Base-by-base conservation (phyloP, 768 basidiomycete species). In the Boletus patriciae region DNA sequence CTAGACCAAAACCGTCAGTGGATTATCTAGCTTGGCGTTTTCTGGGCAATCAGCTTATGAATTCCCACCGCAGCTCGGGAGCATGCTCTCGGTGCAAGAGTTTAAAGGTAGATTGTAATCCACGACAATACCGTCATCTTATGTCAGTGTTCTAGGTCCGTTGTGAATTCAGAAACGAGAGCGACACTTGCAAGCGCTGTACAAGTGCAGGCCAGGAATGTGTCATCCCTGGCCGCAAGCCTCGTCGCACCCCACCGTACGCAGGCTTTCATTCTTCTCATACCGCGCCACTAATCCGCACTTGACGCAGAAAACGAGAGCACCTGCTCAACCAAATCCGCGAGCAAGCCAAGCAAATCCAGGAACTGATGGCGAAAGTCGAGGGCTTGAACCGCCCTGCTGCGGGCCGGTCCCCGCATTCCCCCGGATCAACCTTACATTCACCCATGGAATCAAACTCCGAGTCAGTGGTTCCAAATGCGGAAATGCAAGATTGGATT, bases 161-260 rank as follows among this genome's bases (percentile, higher is more conserved):
- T 62, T 92, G 90, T 68, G 89, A 90, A 70, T 87, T 89, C 71
- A 83, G 77, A 67, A 81, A 81, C 15, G 86, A 88, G 48, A 82
- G 78, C 15, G 88, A 91, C 63, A 83, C 83, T 3, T 92, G 90
- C 71, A 89, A 83, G 66, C 84, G 90, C 12, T 92, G 90, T 64
- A 70, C 81, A 52, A 82, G 83, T 57, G 86, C 86, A 11, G 82
- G 81, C 7, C 84, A 88, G 54, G 87, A 89, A 50, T 92, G 90
- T 62, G 73, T 85, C 41, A 89, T 88, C 48, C 90, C 90, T n/a
- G 90, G 89, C n/a, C 80, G 87, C 59, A 92, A 90, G 72, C 88
- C 88, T 66, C 85, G 90, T 54, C 78, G 86, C 45, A 80, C 85
- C 6, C 90, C 90, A 50, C 90, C 88, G 90, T 92, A 72, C 69